Base-by-base conservation (phyloP, 2,329 filamentous ascomycete genomes). In the Neonectria neomacrospora region DNA sequence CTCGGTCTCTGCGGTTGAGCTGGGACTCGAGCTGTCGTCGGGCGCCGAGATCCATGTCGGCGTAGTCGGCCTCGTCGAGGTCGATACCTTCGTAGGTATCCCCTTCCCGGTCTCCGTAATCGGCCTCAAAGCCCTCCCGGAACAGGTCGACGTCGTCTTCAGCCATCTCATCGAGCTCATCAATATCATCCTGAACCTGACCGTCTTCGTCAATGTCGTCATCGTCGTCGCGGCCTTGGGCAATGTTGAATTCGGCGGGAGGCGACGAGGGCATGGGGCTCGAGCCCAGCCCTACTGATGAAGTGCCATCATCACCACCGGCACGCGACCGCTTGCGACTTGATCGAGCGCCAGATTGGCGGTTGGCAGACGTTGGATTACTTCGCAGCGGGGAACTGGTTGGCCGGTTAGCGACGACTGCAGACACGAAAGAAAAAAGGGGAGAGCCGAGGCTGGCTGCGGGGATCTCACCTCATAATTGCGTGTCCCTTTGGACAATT, bases 121-220 rank as follows among this genome's bases (percentile, higher is more conserved):
- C 92, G 54, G 85, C 85, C 74, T 91, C 89, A 70, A 90, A 91
- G 28, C 90, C 90, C 65, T 91, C 88, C 44, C 87, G 89, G 75
- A 95, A 95, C 39, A 92, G 83, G 73, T 94, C 91, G 65, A 96
- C 87, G 60, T 92, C 90, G 57, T 94, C 92, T 73, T 94, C 93
- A 10, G 92, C 91, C 82, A 88, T 88, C 75, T 94, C 91, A 71
- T 96, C 93, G 45, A 94, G 85, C 60, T 96, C 91, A 57, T 93
- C 91, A 18, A 90, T 83, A 69, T 91, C 90, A 67, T 90, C 89
- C 68, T 93, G 89, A 48, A 90, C 83, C 74, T 93, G 90, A 53
- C 87, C 85, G 54, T 93, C 90, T 54, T 91, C 89, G 58, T 93
- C 85, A 41, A 90, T 86, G 70, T 92, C 90, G 65, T 94, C 91